A percentile compares a stretch with the other conserved stretches of the same genome.
Evolutionary conservation across 176 grass and related monocot genomes (phyloP).

Genomic region (Calamus simplicifolius): DNA sequence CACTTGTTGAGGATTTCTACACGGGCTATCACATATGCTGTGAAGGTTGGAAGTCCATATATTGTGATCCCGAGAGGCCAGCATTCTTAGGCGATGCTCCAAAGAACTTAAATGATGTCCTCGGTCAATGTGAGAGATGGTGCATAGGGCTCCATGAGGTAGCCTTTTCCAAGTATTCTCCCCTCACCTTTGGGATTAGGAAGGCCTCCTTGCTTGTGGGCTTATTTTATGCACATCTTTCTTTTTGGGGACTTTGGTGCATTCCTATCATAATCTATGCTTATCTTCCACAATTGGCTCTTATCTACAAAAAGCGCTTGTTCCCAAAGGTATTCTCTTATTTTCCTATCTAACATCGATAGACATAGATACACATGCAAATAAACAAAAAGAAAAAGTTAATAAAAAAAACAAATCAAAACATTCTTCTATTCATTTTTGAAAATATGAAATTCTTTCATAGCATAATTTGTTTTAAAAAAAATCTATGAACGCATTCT

Average conservation of each 20-base stretch:
- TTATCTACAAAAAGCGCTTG: constrained; percentile 16
- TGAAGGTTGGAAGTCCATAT: constrained; percentile 31
- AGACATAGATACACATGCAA: no score
- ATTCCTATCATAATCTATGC: constrained; percentile 25
- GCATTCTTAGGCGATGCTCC: constrained; percentile 34
- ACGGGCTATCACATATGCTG: constrained; percentile 32
- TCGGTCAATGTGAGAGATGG: constrained; percentile 35
- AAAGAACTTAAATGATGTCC: constrained; percentile 29
- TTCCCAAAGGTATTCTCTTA: constrained; percentile 26
- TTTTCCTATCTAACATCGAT: no score
- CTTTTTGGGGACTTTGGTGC: constrained; percentile 24
- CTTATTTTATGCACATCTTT: not conserved
- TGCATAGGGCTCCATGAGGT: constrained; percentile 24
- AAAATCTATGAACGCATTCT: no score
- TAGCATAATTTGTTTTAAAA: no score
- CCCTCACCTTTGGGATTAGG: constrained; percentile 18
- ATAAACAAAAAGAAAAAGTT: no score
- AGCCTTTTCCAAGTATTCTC: constrained; percentile 15
- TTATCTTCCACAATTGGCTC: constrained; percentile 28
- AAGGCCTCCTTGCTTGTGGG: constrained; percentile 13
- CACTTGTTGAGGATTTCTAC: constrained; percentile 33
- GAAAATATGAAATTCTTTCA: no score
- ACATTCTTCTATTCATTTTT: no score
- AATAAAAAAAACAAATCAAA: no score
- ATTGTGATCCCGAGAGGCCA: constrained; percentile 17